Conservation (phyloP, 805 yeast genomes). For the Soucietia sequanensis region DNA sequence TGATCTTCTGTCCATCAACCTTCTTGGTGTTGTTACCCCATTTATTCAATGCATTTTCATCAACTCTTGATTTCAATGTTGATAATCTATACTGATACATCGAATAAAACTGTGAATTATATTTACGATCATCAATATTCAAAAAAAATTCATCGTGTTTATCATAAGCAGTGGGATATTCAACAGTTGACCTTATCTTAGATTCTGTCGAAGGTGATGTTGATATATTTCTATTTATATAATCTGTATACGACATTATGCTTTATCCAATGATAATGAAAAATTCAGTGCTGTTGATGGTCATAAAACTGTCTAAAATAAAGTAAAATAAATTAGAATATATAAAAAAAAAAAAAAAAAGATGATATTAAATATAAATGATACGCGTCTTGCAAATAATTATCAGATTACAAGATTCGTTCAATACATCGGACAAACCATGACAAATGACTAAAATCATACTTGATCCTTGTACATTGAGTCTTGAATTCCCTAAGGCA, state of each 20-base stretch:
- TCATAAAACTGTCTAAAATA: no score
- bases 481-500: constrained; percentile 21
- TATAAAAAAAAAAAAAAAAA: neutral
- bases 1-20: constrained; percentile 31
- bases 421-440: no score
- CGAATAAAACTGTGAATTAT: constrained; percentile 39
- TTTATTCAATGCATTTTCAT: constrained; percentile 31
- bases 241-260: neutral
- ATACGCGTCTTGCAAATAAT: constrained; percentile 1
- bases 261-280: neutral
- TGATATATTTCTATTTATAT: constrained; percentile 1
- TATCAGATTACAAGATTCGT: no score
- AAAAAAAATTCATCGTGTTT: constrained; percentile 19
- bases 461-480: constrained; percentile 24
- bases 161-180: no score
- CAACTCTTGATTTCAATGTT: constrained; percentile 31
- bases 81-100: constrained; percentile 43
- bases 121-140: constrained; percentile 23
- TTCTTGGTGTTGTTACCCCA: constrained; percentile 53
- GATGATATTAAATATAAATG: neutral
- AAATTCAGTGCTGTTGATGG: neutral
- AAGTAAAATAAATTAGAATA: no score
- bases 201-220: neutral
- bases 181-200: neutral
- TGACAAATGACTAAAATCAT: constrained; percentile 28